Conservation (phyloP, 495 filamentous ascomycete genomes). For the Acidomyces sp. region DNA sequence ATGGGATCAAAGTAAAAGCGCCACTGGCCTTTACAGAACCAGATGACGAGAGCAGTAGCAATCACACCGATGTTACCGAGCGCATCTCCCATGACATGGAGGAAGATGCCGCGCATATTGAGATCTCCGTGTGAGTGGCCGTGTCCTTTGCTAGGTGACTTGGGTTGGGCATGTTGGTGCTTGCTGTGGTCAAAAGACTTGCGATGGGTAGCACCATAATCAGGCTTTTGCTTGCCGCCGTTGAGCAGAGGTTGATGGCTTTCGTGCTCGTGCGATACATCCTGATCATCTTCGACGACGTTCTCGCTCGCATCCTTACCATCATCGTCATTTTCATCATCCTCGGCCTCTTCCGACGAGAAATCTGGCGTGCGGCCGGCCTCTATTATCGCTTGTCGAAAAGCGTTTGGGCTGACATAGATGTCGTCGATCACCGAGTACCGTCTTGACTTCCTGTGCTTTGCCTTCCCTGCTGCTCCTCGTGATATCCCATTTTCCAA, state of each 20-base stretch:
- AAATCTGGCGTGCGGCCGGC: conserved; percentile 42
- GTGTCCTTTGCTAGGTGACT: conserved; percentile 43
- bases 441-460: conserved; percentile 27
- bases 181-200: conserved; percentile 35
- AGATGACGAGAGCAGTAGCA: conserved; percentile 79
- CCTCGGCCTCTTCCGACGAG: conserved; percentile 40
- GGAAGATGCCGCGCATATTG: conserved; percentile 94
- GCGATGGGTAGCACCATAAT: conserved; percentile 18
- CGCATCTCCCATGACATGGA: conserved; percentile 92
- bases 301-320: conserved; percentile 36
- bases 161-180: conserved; percentile 76
- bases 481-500: conserved; percentile 5
- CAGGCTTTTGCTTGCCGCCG: conserved; percentile 2
- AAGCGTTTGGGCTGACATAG: conserved; percentile 74
- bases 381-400: conserved; percentile 81
- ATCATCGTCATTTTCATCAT: conserved; percentile 43
- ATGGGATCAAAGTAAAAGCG: conserved; percentile 75
- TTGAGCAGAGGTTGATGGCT: conserved; percentile 22
- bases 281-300: conserved; percentile 37
- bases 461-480: conserved; percentile 5
- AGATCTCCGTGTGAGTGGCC: conserved; percentile 74
- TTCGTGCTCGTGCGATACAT: conserved; percentile 15
- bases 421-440: conserved; percentile 43
- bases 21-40: conserved; percentile 60
- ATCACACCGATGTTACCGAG: conserved; percentile 97